A percentile compares a stretch with the other conserved stretches of the same genome.
phyloP scores from a whole-genome alignment of 1,284 basidiomycete genomes.

The Trametes sp. region DNA sequence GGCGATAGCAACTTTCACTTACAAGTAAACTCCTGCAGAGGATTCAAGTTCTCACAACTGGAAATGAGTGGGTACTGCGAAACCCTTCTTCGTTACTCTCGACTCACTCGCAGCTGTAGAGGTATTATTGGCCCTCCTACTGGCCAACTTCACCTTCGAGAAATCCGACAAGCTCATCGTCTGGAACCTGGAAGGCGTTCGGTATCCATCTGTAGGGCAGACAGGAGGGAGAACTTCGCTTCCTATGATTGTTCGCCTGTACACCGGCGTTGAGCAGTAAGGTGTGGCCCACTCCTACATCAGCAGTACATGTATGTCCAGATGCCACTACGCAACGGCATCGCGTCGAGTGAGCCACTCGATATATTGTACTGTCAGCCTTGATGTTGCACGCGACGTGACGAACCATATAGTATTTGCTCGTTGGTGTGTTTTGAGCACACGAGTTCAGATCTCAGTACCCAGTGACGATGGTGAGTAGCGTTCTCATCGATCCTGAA shows the following conservation, averaged over 20 bases:
- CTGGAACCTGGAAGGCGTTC: slow-evolving; percentile 34
- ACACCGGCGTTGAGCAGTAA: background rate
- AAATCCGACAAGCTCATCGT: slow-evolving; percentile 27
- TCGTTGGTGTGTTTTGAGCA: no score
- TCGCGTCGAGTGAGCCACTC: no score
- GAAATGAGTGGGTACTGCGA: slow-evolving; percentile 31
- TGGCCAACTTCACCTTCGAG: slow-evolving; percentile 28
- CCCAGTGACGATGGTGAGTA: no score
- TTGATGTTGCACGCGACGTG: no score
- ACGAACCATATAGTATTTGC: no score
- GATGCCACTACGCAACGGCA: no score
- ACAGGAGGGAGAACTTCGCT: slow-evolving; percentile 21
- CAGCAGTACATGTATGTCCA: no score
- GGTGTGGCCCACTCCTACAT: no score
- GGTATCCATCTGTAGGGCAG: slow-evolving; percentile 34
- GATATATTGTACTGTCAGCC: no score
- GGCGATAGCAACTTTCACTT: background rate
- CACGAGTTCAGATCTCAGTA: no score
- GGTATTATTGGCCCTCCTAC: slow-evolving; percentile 24
- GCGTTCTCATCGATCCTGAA: no score
- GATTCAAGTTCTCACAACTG: slow-evolving; percentile 28
- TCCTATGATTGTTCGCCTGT: slow-evolving; percentile 24
- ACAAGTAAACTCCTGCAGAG: background rate
- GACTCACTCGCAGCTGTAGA: slow-evolving; percentile 8
- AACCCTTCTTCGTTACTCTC: no score